Evolutionary conservation across 1,284 basidiomycete species (phyloP), one percentile per base, ranked within the genome.

Genomic region (Cutaneotrichosporon sp.): DNA sequence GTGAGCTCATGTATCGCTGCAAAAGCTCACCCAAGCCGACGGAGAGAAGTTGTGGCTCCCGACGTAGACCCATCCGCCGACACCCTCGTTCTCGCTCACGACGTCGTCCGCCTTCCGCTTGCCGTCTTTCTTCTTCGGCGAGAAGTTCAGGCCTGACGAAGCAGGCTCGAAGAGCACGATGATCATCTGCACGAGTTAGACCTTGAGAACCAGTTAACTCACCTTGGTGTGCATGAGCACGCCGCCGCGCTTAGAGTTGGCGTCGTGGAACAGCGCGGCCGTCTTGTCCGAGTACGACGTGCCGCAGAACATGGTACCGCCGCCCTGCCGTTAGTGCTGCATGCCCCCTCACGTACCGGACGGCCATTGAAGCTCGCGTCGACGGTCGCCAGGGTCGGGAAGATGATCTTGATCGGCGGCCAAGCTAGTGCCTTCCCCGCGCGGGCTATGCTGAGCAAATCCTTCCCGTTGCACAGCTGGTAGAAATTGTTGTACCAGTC

Each of bases 171-270:
- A 75, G 0, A 64, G 42, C 0, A 61, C 69, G 14, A 73, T 59
- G 10, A 75, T 52, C 47, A 73, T 63, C 71, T 74, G 29, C n/a
- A 16, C 35, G 12, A 32, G 54, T 56, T n/a, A 57, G 31, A 20
- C 29, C 37, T 19, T 20, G 5, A 35, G 31, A 19, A 10, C 29
- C 29, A 5, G 3, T 9, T 4, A 52, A 19, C 70, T 42, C 20
- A 71, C 72, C 61, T 76, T 76, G 19, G 71, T 61, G 54, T 76
- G 75, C 71, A 76, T 74, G 42, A 76, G 55, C 3, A 74, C 65
- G 3, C 68, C 70, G 12, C 72, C 72, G 8, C 67, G 59, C 49
- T 76, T 75, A 22, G 72, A 74, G 39, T 71, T 71, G 8, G 70
- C 62, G 39, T 74, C 71, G 50, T 71, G 62, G 54, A 72, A 74